phyloP scores from a whole-genome alignment of 495 filamentous ascomycete species.

The Melanomma pulvis-pyrius region DNA sequence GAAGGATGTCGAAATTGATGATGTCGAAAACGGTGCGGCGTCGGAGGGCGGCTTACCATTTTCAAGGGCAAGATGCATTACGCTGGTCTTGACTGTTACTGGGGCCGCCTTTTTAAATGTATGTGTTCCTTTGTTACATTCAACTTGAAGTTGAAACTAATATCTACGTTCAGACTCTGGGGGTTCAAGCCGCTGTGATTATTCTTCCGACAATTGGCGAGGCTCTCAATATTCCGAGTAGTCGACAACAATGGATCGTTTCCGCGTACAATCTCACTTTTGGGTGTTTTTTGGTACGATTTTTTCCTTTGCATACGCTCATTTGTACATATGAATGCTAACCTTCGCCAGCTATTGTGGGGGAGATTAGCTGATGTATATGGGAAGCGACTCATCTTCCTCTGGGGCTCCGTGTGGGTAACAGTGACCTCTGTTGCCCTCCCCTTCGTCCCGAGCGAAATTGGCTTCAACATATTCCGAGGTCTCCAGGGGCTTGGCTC shows the following conservation, averaged over 20 bases:
- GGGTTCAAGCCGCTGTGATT: constrained; percentile 62
- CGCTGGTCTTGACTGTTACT: constrained; percentile 36
- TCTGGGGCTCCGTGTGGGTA: constrained; percentile 44
- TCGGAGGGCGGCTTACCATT: constrained; percentile 13
- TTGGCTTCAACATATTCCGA: constrained; percentile 47
- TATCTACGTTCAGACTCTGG: constrained; percentile 53
- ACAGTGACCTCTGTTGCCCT: constrained; percentile 40
- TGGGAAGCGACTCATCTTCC: constrained; percentile 45
- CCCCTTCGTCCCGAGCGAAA: constrained; percentile 44
- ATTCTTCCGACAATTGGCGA: constrained; percentile 61
- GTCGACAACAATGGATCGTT: constrained; percentile 64
- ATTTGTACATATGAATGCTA: neutral
- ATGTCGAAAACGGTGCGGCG: constrained; percentile 1
- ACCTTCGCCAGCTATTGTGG: constrained; percentile 36
- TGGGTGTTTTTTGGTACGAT: constrained; percentile 44
- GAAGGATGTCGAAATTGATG: constrained; percentile 5
- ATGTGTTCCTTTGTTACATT: neutral
- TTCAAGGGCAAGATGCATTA: constrained; percentile 34
- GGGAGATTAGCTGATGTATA: constrained; percentile 46
- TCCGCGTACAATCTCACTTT: constrained; percentile 55
- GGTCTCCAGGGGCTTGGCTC: constrained; percentile 45
- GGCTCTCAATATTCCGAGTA: constrained; percentile 57
- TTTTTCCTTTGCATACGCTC: neutral
- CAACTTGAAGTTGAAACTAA: neutral
- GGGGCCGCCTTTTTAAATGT: constrained; percentile 37